A percentile compares a stretch with the other conserved stretches of the same genome.
phyloP scores from a whole-genome alignment of 805 yeast genomes.

The Kodamaea neixiangensis region DNA sequence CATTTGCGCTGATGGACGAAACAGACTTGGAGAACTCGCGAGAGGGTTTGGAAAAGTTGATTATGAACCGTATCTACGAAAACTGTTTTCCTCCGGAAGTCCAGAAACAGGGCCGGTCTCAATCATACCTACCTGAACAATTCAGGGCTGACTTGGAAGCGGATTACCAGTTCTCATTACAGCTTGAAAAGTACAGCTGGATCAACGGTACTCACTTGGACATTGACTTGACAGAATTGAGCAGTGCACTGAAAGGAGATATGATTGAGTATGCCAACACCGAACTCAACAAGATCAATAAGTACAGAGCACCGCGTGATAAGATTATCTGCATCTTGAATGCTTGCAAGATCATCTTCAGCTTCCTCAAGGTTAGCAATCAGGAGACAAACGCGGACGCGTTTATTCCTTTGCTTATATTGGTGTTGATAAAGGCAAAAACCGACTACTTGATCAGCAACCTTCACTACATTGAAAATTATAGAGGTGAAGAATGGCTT shows the following conservation, averaged over 20 bases:
- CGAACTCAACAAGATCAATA: slow-evolving; percentile 77
- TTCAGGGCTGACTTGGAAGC: slow-evolving; percentile 58
- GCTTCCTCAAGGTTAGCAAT: slow-evolving; percentile 72
- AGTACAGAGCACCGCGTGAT: slow-evolving; percentile 91
- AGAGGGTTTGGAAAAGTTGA: slow-evolving; percentile 90
- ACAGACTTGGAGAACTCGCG: slow-evolving; percentile 66
- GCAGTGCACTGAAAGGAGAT: slow-evolving; percentile 28
- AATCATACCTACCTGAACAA: slow-evolving; percentile 38
- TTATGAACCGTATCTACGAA: slow-evolving; percentile 82
- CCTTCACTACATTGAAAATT: slow-evolving; percentile 80
- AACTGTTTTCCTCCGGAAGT: slow-evolving; percentile 79
- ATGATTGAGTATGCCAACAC: slow-evolving; percentile 57
- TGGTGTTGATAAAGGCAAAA: slow-evolving; percentile 70
- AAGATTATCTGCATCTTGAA: slow-evolving; percentile 89
- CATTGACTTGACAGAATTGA: slow-evolving; percentile 48
- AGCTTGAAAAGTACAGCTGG: slow-evolving; percentile 68
- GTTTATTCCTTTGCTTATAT: slow-evolving; percentile 86
- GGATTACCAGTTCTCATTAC: slow-evolving; percentile 55
- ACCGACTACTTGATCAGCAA: slow-evolving; percentile 72
- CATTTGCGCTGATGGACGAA: slow-evolving; percentile 66
- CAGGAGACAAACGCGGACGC: slow-evolving; percentile 85
- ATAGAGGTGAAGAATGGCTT: slow-evolving; percentile 71
- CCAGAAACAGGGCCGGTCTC: slow-evolving; percentile 24
- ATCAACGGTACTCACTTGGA: slow-evolving; percentile 77
- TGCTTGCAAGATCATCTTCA: slow-evolving; percentile 90